Evolutionary conservation across 164 flowering plant species (phyloP).

Genomic region (Amborella trichopoda): DNA sequence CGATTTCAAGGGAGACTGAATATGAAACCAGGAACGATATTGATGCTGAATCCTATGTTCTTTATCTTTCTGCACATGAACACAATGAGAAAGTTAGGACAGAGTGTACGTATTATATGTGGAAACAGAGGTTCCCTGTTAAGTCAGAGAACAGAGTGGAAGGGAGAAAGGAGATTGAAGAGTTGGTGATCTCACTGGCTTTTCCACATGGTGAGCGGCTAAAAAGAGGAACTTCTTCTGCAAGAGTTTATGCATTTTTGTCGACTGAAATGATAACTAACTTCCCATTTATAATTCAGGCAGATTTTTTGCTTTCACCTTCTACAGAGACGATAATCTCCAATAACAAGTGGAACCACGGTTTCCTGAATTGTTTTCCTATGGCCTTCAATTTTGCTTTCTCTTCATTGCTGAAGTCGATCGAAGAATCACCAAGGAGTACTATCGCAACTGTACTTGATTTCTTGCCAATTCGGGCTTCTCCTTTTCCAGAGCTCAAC

Average conservation of each 20-base stretch:
- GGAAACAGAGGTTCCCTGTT: constrained; percentile 16
- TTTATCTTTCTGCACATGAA: constrained; percentile 9
- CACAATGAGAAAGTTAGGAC: not conserved
- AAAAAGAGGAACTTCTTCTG: constrained; percentile 7
- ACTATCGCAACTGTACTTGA: constrained; percentile 1
- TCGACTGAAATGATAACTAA: constrained; percentile 21
- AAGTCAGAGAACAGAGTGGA: constrained; percentile 5
- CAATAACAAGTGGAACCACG: constrained; percentile 18
- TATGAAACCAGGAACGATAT: not conserved
- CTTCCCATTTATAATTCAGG: constrained; percentile 6
- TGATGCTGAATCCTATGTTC: constrained; percentile 7
- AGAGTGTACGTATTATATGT: constrained; percentile 8
- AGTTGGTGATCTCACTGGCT: constrained; percentile 12
- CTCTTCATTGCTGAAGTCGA: constrained; percentile 3
- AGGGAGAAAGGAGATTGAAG: constrained; percentile 6
- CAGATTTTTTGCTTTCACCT: constrained; percentile 19
- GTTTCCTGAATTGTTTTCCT: constrained; percentile 12
- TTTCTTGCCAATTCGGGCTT: constrained; percentile 7
- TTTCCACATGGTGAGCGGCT: constrained; percentile 13
- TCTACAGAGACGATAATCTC: constrained; percentile 16
- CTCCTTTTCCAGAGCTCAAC: constrained; percentile 2
- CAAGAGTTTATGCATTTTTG: constrained; percentile 14
- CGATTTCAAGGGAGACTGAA: constrained; percentile 11
- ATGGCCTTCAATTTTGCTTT: constrained; percentile 13
- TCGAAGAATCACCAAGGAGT: constrained; percentile 1